Evolutionary conservation across 1,139 yeast species (phyloP).

Genomic region (Diutina catenulata): DNA sequence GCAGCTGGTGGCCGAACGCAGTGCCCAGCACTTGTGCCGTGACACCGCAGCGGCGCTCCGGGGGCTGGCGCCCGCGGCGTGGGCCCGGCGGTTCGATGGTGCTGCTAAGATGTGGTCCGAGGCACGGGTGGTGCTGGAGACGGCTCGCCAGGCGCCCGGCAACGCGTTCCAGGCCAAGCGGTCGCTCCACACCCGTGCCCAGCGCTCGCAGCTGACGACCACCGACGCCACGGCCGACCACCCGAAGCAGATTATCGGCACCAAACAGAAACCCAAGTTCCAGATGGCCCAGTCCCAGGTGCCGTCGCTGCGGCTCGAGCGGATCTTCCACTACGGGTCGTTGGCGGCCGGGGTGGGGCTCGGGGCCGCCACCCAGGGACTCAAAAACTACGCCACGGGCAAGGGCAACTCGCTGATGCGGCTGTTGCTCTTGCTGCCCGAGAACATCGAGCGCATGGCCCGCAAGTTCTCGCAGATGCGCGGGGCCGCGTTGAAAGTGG

Average conservation of each 20-base stretch:
- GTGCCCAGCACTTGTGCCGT: neutral
- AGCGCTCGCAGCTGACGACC: neutral
- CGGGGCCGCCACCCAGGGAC: conserved; percentile 72
- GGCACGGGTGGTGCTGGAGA: neutral
- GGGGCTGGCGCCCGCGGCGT: neutral
- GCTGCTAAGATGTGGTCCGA: neutral
- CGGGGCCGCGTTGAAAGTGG: conserved; percentile 95
- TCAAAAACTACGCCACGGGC: conserved; percentile 51
- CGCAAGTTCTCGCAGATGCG: conserved; percentile 86
- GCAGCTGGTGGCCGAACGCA: neutral
- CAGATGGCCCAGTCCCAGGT: conserved; percentile 58
- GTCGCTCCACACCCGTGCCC: neutral
- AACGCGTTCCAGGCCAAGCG: neutral
- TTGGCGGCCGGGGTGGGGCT: conserved; percentile 87
- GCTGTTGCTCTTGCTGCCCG: conserved; percentile 62
- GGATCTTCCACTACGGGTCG: conserved; percentile 87
- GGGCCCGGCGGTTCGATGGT: neutral
- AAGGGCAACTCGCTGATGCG: conserved; percentile 40
- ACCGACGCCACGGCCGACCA: neutral
- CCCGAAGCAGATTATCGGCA: conserved; percentile 18
- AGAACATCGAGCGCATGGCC: conserved; percentile 80
- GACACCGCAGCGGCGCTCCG: neutral
- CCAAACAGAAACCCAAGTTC: conserved; percentile 24
- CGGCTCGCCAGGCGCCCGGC: neutral
- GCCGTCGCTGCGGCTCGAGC: conserved; percentile 75